Conservation (phyloP, 1,284 basidiomycete species). For the Lignosus rhinocerotis region DNA sequence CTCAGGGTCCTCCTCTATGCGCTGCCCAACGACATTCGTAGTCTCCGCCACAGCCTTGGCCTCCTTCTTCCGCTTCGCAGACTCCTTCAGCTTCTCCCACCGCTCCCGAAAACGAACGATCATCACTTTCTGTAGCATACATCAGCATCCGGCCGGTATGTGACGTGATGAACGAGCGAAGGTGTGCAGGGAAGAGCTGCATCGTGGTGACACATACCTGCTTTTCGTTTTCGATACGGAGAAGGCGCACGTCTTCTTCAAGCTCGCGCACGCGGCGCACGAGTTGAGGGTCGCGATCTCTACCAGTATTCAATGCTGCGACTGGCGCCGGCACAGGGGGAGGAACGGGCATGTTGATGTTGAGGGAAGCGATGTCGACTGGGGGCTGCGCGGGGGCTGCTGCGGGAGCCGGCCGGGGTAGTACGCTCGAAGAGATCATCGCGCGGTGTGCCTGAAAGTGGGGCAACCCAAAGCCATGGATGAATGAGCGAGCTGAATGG, state of each 20-base stretch:
- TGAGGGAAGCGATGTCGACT: constrained; percentile 51
- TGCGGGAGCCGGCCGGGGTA: constrained; percentile 40
- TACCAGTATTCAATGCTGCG: constrained; percentile 46
- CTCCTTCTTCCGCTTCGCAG: constrained; percentile 83
- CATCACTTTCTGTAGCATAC: constrained; percentile 67
- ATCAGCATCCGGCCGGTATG: constrained; percentile 9
- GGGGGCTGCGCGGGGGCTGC: constrained; percentile 34
- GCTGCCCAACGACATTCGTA: constrained; percentile 52
- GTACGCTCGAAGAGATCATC: constrained; percentile 64
- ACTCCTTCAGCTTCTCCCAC: constrained; percentile 88
- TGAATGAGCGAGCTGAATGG: neutral
- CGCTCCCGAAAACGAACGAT: constrained; percentile 82
- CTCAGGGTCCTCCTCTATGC: constrained; percentile 79
- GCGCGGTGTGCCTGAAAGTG: constrained; percentile 66
- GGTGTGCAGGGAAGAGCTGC: neutral
- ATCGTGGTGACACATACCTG: constrained; percentile 50
- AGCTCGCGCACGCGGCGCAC: constrained; percentile 69
- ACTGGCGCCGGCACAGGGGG: constrained; percentile 53
- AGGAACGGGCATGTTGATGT: constrained; percentile 53
- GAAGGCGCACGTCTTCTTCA: constrained; percentile 71
- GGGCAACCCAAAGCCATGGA: constrained; percentile 2
- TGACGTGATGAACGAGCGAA: neutral
- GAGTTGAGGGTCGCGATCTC: constrained; percentile 68
- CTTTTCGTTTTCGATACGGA: constrained; percentile 78
- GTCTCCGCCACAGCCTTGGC: constrained; percentile 64